phyloP scores from a whole-genome alignment of 345 rosid genomes.

The Eutrema heterophyllum region DNA sequence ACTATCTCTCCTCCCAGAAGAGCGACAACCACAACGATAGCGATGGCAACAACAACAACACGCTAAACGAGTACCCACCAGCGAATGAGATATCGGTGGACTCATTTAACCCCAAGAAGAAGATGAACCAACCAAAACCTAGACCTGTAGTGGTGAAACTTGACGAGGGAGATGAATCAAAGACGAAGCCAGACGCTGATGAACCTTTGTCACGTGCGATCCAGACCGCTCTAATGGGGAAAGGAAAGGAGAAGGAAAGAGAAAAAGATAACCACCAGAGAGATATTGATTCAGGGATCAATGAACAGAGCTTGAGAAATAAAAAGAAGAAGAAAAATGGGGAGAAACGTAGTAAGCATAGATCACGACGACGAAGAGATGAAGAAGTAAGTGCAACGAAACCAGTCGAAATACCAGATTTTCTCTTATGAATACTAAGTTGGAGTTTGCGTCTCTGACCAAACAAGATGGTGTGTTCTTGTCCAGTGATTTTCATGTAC shows the following conservation, averaged over 20 bases:
- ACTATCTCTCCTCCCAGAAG: constrained; percentile 69
- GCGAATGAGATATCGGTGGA: constrained; percentile 69
- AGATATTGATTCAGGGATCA: constrained; percentile 46
- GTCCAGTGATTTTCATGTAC: constrained; percentile 8
- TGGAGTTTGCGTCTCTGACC: constrained; percentile 3
- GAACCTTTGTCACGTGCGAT: constrained; percentile 59
- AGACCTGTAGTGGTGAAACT: constrained; percentile 95
- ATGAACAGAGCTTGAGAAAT: constrained; percentile 40
- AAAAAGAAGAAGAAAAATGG: constrained; percentile 41
- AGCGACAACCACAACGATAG: constrained; percentile 26
- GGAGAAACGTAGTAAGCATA: constrained; percentile 48
- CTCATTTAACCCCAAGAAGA: constrained; percentile 52
- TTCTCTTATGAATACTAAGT: constrained; percentile 45
- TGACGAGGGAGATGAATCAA: constrained; percentile 49
- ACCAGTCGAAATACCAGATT: constrained; percentile 59
- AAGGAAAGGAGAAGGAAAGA: constrained; percentile 58
- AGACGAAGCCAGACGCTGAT: constrained; percentile 38
- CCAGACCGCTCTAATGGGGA: constrained; percentile 64
- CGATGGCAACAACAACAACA: constrained; percentile 10
- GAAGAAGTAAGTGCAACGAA: constrained; percentile 33
- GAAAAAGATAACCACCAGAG: constrained; percentile 40
- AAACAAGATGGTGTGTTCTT: constrained; percentile 4
- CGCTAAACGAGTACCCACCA: constrained; percentile 63
- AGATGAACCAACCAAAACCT: constrained; percentile 51
- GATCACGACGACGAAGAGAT: constrained; percentile 45